Percentiles rank a stretch among this genome's conserved stretches.
These are phyloP conservation scores for Aspergillus sparsus DNA, from an alignment of 495 filamentous ascomycete species.

Conservation along the genomic window DNA sequence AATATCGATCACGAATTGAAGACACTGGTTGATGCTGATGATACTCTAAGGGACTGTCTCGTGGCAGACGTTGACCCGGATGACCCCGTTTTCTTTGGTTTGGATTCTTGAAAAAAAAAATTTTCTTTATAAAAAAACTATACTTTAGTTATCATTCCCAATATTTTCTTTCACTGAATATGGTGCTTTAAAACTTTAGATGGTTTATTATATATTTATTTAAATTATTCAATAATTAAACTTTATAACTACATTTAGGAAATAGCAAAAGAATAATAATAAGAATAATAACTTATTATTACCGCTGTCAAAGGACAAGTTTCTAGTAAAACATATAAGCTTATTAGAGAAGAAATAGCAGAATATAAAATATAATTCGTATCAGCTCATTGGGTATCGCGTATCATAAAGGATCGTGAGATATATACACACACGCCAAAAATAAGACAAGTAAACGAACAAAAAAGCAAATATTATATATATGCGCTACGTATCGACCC, in stretches of 20 bases:
- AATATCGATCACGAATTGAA: conserved; percentile 35
- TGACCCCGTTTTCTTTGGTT: conserved; percentile 22
- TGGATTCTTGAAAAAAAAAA: background rate
- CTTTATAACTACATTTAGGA: too few species aligned
- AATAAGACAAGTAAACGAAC: background rate
- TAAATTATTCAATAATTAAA: too few species aligned
- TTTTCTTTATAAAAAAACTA: background rate
- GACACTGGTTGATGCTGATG: conserved; percentile 40
- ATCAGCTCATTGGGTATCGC: too few species aligned
- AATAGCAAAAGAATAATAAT: too few species aligned
- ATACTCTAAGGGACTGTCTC: conserved; percentile 34
- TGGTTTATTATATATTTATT: background rate
- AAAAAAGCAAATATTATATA: conserved; percentile 10
- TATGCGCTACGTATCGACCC: conserved; percentile 57
- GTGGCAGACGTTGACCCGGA: conserved; percentile 21
- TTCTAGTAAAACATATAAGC: too few species aligned
- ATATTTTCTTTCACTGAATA: background rate
- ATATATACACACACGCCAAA: background rate
- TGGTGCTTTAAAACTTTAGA: background rate
- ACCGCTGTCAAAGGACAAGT: too few species aligned
- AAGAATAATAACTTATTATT: too few species aligned
- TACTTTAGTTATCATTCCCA: background rate
- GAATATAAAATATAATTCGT: too few species aligned
- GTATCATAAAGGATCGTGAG: too few species aligned
- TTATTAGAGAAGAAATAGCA: too few species aligned